Evolutionary conservation across 2,329 filamentous ascomycete genomes (phyloP).

Genomic region (Periglandula ipomoeae): DNA sequence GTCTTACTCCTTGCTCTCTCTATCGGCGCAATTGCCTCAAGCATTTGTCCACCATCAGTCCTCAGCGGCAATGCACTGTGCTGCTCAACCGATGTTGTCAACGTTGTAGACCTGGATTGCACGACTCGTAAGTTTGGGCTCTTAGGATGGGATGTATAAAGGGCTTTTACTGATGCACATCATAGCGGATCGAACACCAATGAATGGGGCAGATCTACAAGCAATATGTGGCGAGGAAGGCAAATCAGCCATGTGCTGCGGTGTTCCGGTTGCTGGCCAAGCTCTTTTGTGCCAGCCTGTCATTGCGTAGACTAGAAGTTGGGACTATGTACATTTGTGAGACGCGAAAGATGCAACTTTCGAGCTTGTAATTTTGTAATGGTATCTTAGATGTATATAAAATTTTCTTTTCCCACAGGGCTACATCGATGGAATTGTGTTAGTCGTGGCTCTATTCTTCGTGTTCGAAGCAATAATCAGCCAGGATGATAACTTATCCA

Average conservation of each 20-base stretch:
- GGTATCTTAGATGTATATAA: no score
- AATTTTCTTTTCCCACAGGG: no score
- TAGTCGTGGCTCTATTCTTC: no score
- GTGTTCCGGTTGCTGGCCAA: neutral
- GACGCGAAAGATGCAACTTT: no score
- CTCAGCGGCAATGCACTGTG: conserved; percentile 1
- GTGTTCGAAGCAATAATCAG: no score
- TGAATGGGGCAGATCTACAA: neutral
- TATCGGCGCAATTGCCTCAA: neutral
- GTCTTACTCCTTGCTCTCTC: neutral
- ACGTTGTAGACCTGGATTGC: neutral
- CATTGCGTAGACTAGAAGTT: neutral
- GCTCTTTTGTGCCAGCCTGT: neutral
- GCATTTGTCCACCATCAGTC: neutral
- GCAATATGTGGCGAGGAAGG: neutral
- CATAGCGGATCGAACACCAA: neutral
- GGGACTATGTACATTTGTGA: neutral
- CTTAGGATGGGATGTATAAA: neutral
- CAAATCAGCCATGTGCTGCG: neutral
- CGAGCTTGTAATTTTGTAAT: no score
- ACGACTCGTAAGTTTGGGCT: neutral
- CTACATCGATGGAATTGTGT: no score
- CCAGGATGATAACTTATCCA: no score
- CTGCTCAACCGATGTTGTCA: neutral
- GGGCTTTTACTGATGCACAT: neutral